These are phyloP conservation scores for Didymella lethalis DNA, from an alignment of 2,329 filamentous ascomycete genomes.

Conservation along the genomic window DNA sequence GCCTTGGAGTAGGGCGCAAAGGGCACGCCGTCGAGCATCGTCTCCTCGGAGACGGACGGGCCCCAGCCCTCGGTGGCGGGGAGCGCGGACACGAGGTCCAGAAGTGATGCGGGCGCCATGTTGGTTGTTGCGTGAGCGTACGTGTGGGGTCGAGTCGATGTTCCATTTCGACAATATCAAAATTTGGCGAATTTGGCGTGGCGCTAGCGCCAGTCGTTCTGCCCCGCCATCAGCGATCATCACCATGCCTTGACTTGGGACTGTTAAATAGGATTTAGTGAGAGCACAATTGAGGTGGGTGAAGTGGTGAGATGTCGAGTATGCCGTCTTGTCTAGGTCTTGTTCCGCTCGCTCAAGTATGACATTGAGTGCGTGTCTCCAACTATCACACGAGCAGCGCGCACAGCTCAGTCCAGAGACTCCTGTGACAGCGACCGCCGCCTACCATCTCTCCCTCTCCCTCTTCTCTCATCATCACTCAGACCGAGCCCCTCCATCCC, in stretches of 20 bases:
- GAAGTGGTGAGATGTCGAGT: neutral
- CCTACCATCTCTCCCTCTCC: slow-evolving; percentile 8
- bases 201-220: slow-evolving; percentile 13
- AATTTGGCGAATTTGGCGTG: slow-evolving; percentile 24
- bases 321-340: neutral
- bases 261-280: neutral
- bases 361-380: neutral
- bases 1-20: slow-evolving; percentile 99
- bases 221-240: slow-evolving; percentile 13
- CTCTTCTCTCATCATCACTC: slow-evolving; percentile 7
- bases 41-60: slow-evolving; percentile 80
- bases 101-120: slow-evolving; percentile 58
- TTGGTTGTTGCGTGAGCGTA: slow-evolving; percentile 26
- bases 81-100: slow-evolving; percentile 58
- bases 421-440: slow-evolving; percentile 15
- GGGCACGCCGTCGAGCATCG: slow-evolving; percentile 90
- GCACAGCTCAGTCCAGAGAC: slow-evolving; percentile 10
- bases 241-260: neutral
- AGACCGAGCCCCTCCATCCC: slow-evolving; percentile 2
- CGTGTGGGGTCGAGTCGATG: slow-evolving; percentile 20
- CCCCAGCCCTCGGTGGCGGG: slow-evolving; percentile 72
- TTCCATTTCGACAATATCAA: slow-evolving; percentile 23
- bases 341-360: neutral
- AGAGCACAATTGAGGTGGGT: neutral
- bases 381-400: too few relatives aligned